Conservation (phyloP, 2,329 filamentous ascomycete genomes). For the Exophiala aquamarina region DNA sequence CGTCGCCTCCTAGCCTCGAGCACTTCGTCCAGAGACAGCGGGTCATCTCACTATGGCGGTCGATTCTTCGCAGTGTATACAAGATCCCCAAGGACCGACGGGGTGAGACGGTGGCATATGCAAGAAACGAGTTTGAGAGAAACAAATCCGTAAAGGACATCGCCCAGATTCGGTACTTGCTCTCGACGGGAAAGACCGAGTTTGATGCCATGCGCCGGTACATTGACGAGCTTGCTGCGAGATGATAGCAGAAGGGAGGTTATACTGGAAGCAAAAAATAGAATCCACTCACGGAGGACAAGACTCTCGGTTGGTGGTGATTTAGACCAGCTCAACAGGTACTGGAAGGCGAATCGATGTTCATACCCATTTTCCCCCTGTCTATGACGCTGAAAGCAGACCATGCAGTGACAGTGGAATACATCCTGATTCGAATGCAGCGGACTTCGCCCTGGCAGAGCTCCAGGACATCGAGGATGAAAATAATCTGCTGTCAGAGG, state of each 20-base stretch:
- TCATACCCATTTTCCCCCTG: no score
- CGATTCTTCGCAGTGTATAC: constrained; percentile 42
- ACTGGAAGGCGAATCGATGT: no score
- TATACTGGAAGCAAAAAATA: no score
- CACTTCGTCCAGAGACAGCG: constrained; percentile 45
- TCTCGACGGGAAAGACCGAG: constrained; percentile 48
- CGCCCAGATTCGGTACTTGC: constrained; percentile 45
- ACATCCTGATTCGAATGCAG: no score
- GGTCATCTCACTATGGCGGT: constrained; percentile 43
- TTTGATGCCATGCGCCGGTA: constrained; percentile 48
- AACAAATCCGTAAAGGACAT: constrained; percentile 44
- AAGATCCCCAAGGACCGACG: constrained; percentile 41
- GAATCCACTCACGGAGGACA: no score
- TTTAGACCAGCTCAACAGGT: constrained; percentile 1
- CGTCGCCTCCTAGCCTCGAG: constrained; percentile 24
- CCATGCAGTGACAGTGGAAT: no score
- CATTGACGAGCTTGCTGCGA: constrained; percentile 43
- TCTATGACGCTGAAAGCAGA: no score
- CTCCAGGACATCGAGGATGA: no score
- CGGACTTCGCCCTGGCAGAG: no score
- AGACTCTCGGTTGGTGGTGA: background rate
- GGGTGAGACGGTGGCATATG: constrained; percentile 42
- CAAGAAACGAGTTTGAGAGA: constrained; percentile 45
- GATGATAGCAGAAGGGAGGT: no score
- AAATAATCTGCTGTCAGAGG: no score